These are phyloP conservation scores for Gonium pectorale DNA, from an alignment of 139 green algal species.

Conservation along the genomic window DNA sequence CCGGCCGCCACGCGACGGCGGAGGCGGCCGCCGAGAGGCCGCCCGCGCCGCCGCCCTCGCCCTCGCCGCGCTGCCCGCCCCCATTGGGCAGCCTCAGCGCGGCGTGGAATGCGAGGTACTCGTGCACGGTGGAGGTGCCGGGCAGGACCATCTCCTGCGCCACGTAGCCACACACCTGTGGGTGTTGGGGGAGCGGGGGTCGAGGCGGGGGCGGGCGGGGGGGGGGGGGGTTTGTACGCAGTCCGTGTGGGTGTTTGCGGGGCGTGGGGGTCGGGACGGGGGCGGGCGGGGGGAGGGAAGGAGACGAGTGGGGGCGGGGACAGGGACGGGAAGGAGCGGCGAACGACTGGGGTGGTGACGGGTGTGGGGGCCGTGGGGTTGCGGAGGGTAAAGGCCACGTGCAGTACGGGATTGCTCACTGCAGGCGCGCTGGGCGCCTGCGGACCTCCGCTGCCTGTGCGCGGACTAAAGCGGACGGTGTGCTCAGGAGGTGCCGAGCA, in stretches of 20 bases:
- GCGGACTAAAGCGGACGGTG: too few relatives aligned
- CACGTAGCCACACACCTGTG: conserved; percentile 68
- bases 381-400: too few relatives aligned
- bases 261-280: not conserved
- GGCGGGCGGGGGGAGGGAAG: not conserved
- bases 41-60: too few relatives aligned
- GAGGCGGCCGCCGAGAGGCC: not conserved
- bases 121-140: conserved; percentile 74
- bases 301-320: too few relatives aligned
- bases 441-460: too few relatives aligned
- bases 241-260: not conserved
- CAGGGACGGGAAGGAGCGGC: too few relatives aligned
- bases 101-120: conserved; percentile 85
- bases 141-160: conserved; percentile 75
- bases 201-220: not conserved
- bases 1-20: not conserved
- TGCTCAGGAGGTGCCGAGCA: too few relatives aligned
- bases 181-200: not conserved
- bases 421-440: too few relatives aligned
- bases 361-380: too few relatives aligned
- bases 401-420: too few relatives aligned
- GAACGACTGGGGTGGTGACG: too few relatives aligned
- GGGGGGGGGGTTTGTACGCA: not conserved
- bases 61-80: too few relatives aligned
- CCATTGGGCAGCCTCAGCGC: conserved; percentile 70